Evolutionary conservation across 441 rosid species (phyloP).

Genomic region (Erodium moschatum): DNA sequence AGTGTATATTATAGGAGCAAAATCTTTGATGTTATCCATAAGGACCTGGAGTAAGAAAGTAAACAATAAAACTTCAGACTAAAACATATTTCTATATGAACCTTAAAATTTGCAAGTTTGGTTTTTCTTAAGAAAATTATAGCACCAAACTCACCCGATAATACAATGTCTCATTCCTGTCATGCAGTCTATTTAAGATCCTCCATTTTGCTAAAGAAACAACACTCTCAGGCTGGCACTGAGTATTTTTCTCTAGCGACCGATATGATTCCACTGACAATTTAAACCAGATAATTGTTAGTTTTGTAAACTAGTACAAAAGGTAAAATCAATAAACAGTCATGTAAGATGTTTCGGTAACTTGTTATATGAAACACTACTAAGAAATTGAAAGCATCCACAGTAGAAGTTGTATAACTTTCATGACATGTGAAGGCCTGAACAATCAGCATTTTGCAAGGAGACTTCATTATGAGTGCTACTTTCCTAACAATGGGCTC

Average conservation of each 20-base stretch:
- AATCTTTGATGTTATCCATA: slow-evolving; percentile 84
- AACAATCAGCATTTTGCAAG: slow-evolving; percentile 1
- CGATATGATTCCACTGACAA: slow-evolving; percentile 77
- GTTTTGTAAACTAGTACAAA: background rate
- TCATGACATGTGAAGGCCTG: slow-evolving; percentile 4
- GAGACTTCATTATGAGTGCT: background rate
- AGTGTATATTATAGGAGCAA: slow-evolving; percentile 90
- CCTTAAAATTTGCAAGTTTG: slow-evolving; percentile 13
- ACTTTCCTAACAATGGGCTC: background rate
- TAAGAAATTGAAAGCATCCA: background rate
- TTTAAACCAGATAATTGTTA: slow-evolving; percentile 12
- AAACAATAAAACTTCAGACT: slow-evolving; percentile 7
- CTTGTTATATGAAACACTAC: background rate
- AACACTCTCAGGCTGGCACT: slow-evolving; percentile 47
- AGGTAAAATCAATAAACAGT: background rate
- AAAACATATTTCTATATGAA: background rate
- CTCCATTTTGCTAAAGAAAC: slow-evolving; percentile 93
- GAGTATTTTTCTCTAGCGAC: slow-evolving; percentile 75
- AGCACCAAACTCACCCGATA: slow-evolving; percentile 52
- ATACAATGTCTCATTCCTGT: slow-evolving; percentile 91
- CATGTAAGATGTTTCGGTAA: background rate
- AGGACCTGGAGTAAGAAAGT: slow-evolving; percentile 50
- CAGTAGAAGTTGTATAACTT: background rate
- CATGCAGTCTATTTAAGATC: slow-evolving; percentile 88
- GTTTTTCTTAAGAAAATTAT: background rate